Evolutionary conservation across 306 rosid species (phyloP).

Genomic region (Vicia villosa): DNA sequence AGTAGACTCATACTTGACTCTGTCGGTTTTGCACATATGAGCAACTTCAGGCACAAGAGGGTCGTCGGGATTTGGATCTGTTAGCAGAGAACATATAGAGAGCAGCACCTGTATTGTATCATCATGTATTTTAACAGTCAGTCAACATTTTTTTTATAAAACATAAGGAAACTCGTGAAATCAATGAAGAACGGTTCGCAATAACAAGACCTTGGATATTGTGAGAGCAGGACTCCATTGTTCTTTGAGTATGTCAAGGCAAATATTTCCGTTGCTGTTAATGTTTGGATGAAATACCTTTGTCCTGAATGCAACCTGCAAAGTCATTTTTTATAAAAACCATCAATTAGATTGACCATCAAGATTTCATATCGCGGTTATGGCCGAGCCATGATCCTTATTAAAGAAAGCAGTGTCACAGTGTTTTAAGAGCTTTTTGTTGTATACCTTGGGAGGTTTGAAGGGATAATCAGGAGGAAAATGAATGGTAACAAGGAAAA

Average conservation of each 20-base stretch:
- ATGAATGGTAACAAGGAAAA: conserved; percentile 85
- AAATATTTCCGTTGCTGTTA: conserved; percentile 84
- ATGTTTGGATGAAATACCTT: conserved; percentile 94
- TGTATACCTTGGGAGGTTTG: conserved; percentile 90
- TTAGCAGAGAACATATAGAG: conserved; percentile 81
- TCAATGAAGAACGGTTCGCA: conserved; percentile 7
- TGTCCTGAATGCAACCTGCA: conserved; percentile 89
- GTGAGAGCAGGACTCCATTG: conserved; percentile 99
- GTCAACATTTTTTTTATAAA: not conserved
- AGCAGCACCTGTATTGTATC: conserved; percentile 64
- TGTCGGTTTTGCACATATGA: conserved; percentile 86
- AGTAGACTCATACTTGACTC: conserved; percentile 68
- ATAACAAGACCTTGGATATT: conserved; percentile 71
- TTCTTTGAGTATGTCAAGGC: conserved; percentile 91
- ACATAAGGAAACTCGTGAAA: conserved; percentile 8
- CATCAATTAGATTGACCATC: conserved; percentile 22
- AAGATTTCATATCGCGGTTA: not conserved
- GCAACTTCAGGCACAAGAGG: conserved; percentile 95
- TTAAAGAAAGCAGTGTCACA: too few species aligned
- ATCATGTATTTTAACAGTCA: conserved; percentile 17
- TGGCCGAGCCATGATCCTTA: too few species aligned
- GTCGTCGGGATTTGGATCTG: conserved; percentile 93
- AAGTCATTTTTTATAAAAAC: conserved; percentile 14
- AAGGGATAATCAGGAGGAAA: conserved; percentile 97
- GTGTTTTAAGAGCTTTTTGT: not conserved